Evolutionary conservation across 306 rosid genomes (phyloP), one percentile per base, ranked within the genome.

Genomic region (Cucumis hystrix): DNA sequence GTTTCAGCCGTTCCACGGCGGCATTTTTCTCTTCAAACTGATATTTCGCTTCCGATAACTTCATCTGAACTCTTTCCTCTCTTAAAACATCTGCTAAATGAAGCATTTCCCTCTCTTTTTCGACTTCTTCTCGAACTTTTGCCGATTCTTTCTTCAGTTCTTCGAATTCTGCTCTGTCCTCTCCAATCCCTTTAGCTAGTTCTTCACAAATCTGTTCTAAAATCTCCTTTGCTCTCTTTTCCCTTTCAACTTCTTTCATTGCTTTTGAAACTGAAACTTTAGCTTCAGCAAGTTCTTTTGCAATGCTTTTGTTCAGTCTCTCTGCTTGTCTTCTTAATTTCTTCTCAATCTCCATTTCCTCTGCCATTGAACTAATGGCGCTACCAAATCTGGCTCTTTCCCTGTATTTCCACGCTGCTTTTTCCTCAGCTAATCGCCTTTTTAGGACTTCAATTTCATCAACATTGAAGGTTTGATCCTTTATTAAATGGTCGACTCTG

Each of bases 1-100:
- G 87, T 61, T 83, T 92, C 18, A 92, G 85, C 77, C 86, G 82
- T 28, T 94, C 96, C 0, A 94, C 86, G 4, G 85, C 88, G 40
- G 91, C 96, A 79, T 92, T 94, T 81, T 94, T 89, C 88, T 92
- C 98, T 86, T 94, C 98, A 40, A 89, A 94, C 30, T 94, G 91
- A 80, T 86, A 89, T 65, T 87, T 94, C 0, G 97, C 98, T 72
- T 94, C 98, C 0, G 95, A 89, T n/a, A 94, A 92, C 89, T 94
- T 94, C 98, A 94, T 92, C 74, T 94, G 98, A 49, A 94, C 97
- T 86, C 98, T 89, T 83, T 94, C 97, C 87, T 94, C 98, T 0
- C 97, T 88, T 74, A 90, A 83, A 54, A 90, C 85, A 81, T 94
- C 96, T 0, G 97, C 98, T 57, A 94, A 57, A 82, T 89, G 98